These are phyloP conservation scores for Trichoderma semiorbis DNA, from an alignment of 2,329 filamentous ascomycete species.

Conservation along the genomic window DNA sequence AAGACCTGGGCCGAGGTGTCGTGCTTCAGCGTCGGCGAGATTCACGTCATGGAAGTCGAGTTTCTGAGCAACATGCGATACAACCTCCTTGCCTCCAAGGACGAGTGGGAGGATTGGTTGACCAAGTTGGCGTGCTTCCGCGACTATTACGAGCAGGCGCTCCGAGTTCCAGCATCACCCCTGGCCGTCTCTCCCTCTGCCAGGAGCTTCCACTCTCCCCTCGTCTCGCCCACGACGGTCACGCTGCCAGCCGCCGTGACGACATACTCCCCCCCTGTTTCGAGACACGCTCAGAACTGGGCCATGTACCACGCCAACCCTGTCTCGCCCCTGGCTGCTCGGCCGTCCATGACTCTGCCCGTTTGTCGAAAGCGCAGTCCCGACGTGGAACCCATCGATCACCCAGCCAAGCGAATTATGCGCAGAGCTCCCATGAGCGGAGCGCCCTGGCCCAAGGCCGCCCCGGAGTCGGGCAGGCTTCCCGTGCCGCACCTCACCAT, in stretches of 20 bases:
- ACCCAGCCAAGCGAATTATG: constrained; percentile 51
- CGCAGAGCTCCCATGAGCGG: constrained; percentile 23
- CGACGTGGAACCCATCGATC: constrained; percentile 50
- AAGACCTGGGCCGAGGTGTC: constrained; percentile 99
- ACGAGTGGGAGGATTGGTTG: constrained; percentile 87
- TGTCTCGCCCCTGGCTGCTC: constrained; percentile 48
- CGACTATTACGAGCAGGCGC: constrained; percentile 74
- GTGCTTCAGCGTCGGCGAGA: constrained; percentile 86
- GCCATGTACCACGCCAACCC: constrained; percentile 37
- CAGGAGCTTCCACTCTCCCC: constrained; percentile 42
- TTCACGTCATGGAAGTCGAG: constrained; percentile 99
- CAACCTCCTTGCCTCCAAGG: constrained; percentile 79
- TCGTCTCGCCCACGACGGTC: constrained; percentile 47
- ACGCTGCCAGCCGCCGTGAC: constrained; percentile 28
- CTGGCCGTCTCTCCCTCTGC: constrained; percentile 34
- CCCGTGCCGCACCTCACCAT: constrained; percentile 70
- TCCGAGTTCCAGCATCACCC: constrained; percentile 41
- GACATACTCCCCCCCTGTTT: constrained; percentile 41
- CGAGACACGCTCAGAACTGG: constrained; percentile 39
- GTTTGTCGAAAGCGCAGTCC: constrained; percentile 48
- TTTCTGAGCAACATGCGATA: constrained; percentile 99
- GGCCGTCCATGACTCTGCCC: constrained; percentile 41
- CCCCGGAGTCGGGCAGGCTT: constrained; percentile 44
- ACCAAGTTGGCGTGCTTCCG: constrained; percentile 76
- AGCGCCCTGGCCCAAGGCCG: constrained; percentile 23